A percentile compares a stretch with the other conserved stretches of the same genome.
Conservation (phyloP, 192 early-diverging fungal genomes). For the Backusella macrospora region DNA sequence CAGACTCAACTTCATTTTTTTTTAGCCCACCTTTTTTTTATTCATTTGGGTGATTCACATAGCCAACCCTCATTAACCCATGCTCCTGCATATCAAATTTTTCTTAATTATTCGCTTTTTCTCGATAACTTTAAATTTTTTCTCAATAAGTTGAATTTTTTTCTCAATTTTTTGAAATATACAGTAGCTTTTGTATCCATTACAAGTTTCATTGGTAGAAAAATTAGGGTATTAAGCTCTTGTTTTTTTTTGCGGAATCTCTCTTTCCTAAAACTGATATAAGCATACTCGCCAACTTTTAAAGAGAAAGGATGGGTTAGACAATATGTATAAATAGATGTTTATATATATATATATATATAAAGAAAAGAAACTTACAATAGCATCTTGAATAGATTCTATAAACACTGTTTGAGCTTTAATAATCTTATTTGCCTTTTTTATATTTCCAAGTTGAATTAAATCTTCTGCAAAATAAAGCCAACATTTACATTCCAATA, state of each 20-base stretch:
- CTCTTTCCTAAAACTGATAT: neutral
- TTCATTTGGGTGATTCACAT: too few relatives aligned
- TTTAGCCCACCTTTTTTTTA: too few relatives aligned
- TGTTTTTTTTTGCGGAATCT: neutral
- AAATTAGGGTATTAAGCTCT: neutral
- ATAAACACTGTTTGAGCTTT: slow-evolving; percentile 23
- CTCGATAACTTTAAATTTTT: too few relatives aligned
- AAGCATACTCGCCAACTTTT: slow-evolving; percentile 14
- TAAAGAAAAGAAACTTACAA: slow-evolving; percentile 11
- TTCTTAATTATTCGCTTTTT: too few relatives aligned
- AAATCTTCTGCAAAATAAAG: slow-evolving; percentile 50
- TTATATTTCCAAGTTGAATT: slow-evolving; percentile 35
- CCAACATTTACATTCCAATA: slow-evolving; percentile 50
- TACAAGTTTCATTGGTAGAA: slow-evolving; percentile 7
- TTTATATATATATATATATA: neutral
- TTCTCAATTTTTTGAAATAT: too few relatives aligned
- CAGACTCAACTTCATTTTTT: too few relatives aligned
- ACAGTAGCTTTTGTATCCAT: neutral
- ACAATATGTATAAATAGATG: neutral
- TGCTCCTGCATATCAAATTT: too few relatives aligned
- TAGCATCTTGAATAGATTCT: neutral
- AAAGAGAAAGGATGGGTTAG: too few relatives aligned
- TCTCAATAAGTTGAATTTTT: too few relatives aligned
- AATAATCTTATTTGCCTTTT: slow-evolving; percentile 35
- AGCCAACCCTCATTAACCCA: too few relatives aligned